phyloP scores from a whole-genome alignment of 495 filamentous ascomycete species.

The Friedmanniomyces endolithicus region DNA sequence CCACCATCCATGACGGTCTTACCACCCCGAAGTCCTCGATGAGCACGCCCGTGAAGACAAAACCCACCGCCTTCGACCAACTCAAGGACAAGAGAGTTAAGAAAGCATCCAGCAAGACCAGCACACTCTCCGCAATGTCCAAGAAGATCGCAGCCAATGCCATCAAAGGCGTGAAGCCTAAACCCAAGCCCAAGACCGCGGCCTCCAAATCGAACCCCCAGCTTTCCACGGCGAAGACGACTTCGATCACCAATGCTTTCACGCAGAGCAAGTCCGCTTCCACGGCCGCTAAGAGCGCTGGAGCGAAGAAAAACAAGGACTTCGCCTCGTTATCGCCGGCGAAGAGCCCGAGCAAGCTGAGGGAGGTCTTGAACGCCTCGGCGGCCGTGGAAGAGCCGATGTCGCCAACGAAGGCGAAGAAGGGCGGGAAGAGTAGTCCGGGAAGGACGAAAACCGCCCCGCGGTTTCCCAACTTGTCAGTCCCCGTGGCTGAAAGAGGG shows the following conservation, averaged over 20 bases:
- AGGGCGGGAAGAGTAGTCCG: neutral
- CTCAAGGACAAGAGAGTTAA: constrained; percentile 11
- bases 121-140: neutral
- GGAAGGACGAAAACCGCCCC: too few species aligned
- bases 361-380: constrained; percentile 14
- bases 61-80: neutral
- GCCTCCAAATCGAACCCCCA: neutral
- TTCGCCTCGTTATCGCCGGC: neutral
- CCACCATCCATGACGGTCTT: neutral
- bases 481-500: too few species aligned
- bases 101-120: neutral
- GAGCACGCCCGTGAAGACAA: constrained; percentile 8
- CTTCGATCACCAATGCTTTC: constrained; percentile 4
- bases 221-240: neutral
- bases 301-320: neutral
- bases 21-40: constrained; percentile 11
- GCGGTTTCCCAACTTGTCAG: too few species aligned
- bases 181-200: neutral
- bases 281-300: constrained; percentile 4
- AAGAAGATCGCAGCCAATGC: constrained; percentile 3
- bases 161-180: constrained; percentile 8
- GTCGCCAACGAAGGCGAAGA: constrained; percentile 1
- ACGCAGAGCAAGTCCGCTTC: constrained; percentile 11
- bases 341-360: constrained; percentile 13
- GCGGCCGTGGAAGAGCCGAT: constrained; percentile 9